Conservation (phyloP, 768 basidiomycete species). For the Podaxis rugospora region DNA sequence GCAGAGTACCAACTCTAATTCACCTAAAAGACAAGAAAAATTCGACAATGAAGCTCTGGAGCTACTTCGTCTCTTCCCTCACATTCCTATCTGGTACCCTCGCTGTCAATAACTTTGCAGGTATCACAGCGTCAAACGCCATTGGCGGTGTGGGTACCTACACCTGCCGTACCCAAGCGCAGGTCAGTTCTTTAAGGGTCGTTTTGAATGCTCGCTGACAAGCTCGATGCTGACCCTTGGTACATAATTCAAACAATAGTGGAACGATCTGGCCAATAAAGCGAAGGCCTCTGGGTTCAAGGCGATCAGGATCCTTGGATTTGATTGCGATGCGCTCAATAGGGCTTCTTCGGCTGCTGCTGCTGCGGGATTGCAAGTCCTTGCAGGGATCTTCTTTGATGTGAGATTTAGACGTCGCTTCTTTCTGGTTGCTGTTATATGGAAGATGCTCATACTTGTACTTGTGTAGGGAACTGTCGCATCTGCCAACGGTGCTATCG, state of each 20-base stretch:
- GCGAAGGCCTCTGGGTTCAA: slow-evolving; percentile 28
- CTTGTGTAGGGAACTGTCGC: slow-evolving; percentile 19
- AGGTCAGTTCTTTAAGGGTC: slow-evolving; percentile 17
- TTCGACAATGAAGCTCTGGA: background rate
- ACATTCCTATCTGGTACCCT: slow-evolving; percentile 14
- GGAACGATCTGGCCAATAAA: slow-evolving; percentile 28
- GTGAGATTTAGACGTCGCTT: slow-evolving; percentile 13
- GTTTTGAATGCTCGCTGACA: background rate
- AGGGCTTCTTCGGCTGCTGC: slow-evolving; percentile 23
- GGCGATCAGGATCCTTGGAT: slow-evolving; percentile 30
- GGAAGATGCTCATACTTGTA: background rate
- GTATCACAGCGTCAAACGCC: slow-evolving; percentile 30
- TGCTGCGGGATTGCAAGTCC: slow-evolving; percentile 21
- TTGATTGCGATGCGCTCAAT: slow-evolving; percentile 33
- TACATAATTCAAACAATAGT: slow-evolving; percentile 17
- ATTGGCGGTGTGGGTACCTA: slow-evolving; percentile 23
- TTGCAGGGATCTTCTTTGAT: slow-evolving; percentile 30
- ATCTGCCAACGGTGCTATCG: slow-evolving; percentile 19
- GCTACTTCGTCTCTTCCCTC: slow-evolving; percentile 1
- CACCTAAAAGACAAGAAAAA: background rate
- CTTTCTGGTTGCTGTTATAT: background rate
- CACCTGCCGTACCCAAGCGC: slow-evolving; percentile 29
- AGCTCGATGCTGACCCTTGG: background rate
- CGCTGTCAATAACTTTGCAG: slow-evolving; percentile 28
- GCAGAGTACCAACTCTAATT: background rate